A percentile compares a stretch with the other conserved stretches of the same genome.
Evolutionary conservation across 139 green algal genomes (phyloP).

Genomic region (Picochlorum costavermella): DNA sequence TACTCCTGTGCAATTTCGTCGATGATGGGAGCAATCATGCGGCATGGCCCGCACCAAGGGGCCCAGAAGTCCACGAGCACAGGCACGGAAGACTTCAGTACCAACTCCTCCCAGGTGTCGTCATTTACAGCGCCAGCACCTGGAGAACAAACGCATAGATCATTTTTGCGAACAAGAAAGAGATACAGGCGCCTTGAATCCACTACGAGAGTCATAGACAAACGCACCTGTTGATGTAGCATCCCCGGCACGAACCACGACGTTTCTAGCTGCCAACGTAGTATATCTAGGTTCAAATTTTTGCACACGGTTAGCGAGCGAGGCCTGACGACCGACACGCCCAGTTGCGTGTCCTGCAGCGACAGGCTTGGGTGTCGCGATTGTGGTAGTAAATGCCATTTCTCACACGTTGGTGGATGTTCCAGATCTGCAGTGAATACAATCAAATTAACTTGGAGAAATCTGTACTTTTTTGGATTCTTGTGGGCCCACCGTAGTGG

Average conservation of each 20-base stretch:
- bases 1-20: slow-evolving; percentile 81
- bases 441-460: too few relatives aligned
- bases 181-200: neutral
- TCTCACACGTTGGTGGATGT: too few relatives aligned
- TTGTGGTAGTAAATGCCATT: too few relatives aligned
- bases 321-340: neutral
- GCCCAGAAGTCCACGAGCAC: slow-evolving; percentile 97
- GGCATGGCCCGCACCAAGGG: slow-evolving; percentile 83
- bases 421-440: too few relatives aligned
- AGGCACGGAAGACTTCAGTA: slow-evolving; percentile 72
- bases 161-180: neutral
- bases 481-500: too few relatives aligned
- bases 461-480: too few relatives aligned
- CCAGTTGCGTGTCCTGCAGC: neutral
- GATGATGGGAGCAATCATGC: slow-evolving; percentile 87
- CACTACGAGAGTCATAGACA: neutral
- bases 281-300: neutral
- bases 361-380: slow-evolving; percentile 2
- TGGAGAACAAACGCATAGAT: neutral
- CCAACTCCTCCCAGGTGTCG: slow-evolving; percentile 68
- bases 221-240: slow-evolving; percentile 8
- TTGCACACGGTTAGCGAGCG: neutral
- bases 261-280: neutral
- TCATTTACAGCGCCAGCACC: slow-evolving; percentile 69
- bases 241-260: neutral